Evolutionary conservation across 2,329 filamentous ascomycete species (phyloP).

Genomic region (Passalora sequoiae): DNA sequence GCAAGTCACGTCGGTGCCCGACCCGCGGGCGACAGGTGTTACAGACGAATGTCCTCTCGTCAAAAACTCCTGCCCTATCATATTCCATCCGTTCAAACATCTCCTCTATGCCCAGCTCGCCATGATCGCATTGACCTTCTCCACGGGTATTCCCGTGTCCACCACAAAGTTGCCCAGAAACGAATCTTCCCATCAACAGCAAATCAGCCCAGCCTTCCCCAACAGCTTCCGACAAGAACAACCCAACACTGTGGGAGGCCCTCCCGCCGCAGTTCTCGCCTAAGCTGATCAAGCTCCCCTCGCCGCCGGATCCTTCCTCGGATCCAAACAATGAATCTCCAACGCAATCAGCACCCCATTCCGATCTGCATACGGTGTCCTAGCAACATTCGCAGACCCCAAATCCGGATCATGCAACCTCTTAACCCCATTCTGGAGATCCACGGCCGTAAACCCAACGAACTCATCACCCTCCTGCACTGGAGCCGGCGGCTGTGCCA

Average conservation of each 20-base stretch:
- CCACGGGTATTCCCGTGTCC: no score
- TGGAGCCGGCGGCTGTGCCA: constrained; percentile 9
- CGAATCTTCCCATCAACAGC: no score
- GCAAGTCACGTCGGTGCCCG: no score
- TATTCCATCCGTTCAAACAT: no score
- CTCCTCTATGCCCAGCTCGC: no score
- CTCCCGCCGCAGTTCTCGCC: constrained; percentile 2
- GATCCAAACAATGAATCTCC: constrained; percentile 21
- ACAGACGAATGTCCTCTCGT: no score
- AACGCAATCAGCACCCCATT: constrained; percentile 19
- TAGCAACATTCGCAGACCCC: constrained; percentile 27
- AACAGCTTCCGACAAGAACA: constrained; percentile 11
- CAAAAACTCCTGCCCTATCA: no score
- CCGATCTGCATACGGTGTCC: constrained; percentile 27
- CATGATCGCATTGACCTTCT: no score
- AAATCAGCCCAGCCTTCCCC: constrained; percentile 8
- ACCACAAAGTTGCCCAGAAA: no score
- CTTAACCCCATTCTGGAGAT: constrained; percentile 23
- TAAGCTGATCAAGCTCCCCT: constrained; percentile 15
- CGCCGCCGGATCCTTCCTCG: constrained; percentile 15
- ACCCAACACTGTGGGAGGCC: constrained; percentile 7
- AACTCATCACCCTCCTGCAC: constrained; percentile 26
- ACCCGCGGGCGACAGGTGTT: no score
- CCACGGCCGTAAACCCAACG: constrained; percentile 27
- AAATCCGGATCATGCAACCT: constrained; percentile 23